Evolutionary conservation across 2,329 filamentous ascomycete species (phyloP).

Genomic region (Aspergillus melleus): DNA sequence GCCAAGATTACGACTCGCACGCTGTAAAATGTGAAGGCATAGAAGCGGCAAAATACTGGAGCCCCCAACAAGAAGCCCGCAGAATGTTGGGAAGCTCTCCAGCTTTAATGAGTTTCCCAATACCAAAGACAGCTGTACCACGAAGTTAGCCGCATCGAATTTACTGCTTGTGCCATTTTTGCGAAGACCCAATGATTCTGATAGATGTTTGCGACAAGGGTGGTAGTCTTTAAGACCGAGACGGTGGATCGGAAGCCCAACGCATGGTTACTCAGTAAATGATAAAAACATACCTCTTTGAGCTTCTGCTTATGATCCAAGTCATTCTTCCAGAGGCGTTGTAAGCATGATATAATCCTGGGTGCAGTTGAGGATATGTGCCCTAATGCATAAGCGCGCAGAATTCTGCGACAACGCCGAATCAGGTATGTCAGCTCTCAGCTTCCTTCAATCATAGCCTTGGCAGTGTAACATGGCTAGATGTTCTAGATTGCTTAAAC

Average conservation of each 20-base stretch:
- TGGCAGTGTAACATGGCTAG: slow-evolving; percentile 1
- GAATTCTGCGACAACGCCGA: slow-evolving; percentile 27
- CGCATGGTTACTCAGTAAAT: not conserved
- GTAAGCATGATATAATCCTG: slow-evolving; percentile 42
- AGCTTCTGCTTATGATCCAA: slow-evolving; percentile 34
- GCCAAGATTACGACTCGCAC: slow-evolving; percentile 20
- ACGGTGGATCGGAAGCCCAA: not conserved
- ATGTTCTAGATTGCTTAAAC: slow-evolving; percentile 3
- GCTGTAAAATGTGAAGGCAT: slow-evolving; percentile 27
- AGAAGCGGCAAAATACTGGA: slow-evolving; percentile 48
- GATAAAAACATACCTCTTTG: slow-evolving; percentile 34
- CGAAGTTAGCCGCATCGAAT: slow-evolving; percentile 18
- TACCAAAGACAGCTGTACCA: slow-evolving; percentile 38
- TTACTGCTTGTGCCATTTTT: not conserved
- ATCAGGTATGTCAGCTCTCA: not conserved
- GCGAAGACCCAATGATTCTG: not conserved
- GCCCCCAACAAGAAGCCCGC: slow-evolving; percentile 53
- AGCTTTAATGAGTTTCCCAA: slow-evolving; percentile 42
- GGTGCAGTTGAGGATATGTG: slow-evolving; percentile 51
- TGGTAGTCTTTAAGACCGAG: not conserved
- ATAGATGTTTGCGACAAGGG: not conserved
- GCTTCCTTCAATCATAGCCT: not conserved
- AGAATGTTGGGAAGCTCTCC: slow-evolving; percentile 55
- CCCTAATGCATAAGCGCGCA: slow-evolving; percentile 51
- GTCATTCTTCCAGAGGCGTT: slow-evolving; percentile 34